Base-by-base conservation (phyloP, 1,284 basidiomycete genomes). In the Laetiporus sulphureus region DNA sequence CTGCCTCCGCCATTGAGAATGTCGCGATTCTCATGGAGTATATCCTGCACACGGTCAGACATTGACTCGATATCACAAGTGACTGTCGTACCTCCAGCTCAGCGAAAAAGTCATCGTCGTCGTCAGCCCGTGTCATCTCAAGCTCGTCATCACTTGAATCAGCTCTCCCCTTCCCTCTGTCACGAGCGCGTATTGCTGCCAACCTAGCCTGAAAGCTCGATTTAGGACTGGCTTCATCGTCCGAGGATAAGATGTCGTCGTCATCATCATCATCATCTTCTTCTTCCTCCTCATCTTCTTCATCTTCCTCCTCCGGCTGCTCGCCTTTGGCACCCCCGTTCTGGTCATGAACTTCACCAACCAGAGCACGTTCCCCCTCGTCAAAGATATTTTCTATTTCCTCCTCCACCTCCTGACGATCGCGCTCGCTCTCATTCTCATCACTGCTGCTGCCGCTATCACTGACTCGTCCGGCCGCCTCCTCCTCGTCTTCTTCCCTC, bases 41-140 rank as follows among this genome's bases (percentile, higher is more conserved):
- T 55, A 21, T 62, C 66, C 56, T 73, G 47, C 12, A 12, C 15
- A 40, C 18, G 12, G 27, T 45, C 18, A 44, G 24, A 38, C 5
- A 15, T 13, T 12, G n/a, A 2, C 25, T 20, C 22, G 19, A 12
- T 22, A 13, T 2, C 42, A 29, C 20, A 23, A 6, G 15, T 3
- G 38, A 19, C n/a, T n/a, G 5, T 8, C 67, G 45, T 49, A 83
- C 87, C 55, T 85, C 61, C 29, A 90, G 73, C 12, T 72, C 55
- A n/a, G 68, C 69, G 35, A 83, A 67, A 50, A 77, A 77, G 29
- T 73, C 73, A 32, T 90, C 81, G 45, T 88, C 80, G 20, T 72
- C 58, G 34, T 83, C 79, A 1, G 72, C 74, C 75, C 77, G 79
- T 0, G 71, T 64, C 39, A 58, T 44, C 11, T 66, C 60, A 4